These are phyloP conservation scores for Phyllostachys edulis DNA, from an alignment of 176 grass and related monocot genomes.

Conservation along the genomic window DNA sequence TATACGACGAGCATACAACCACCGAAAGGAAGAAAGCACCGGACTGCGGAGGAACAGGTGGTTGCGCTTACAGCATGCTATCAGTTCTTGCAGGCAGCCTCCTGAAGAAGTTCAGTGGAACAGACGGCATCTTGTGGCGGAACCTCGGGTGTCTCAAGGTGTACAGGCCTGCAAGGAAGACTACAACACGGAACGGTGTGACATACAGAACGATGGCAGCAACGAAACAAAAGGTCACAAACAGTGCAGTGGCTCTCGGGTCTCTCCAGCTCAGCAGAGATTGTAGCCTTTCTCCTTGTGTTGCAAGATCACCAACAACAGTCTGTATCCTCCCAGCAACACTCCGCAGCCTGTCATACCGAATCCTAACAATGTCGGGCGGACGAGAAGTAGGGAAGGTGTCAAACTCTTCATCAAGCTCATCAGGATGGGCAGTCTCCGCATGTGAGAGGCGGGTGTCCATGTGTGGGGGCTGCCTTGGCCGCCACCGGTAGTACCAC, in stretches of 20 bases:
- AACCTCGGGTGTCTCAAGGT: slow-evolving; percentile 66
- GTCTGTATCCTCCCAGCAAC: slow-evolving; percentile 64
- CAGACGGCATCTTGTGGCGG: slow-evolving; percentile 60
- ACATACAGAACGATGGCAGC: slow-evolving; percentile 59
- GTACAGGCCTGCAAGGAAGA: slow-evolving; percentile 55
- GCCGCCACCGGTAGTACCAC: slow-evolving; percentile 65
- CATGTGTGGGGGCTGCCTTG: slow-evolving; percentile 66
- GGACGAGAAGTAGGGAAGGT: slow-evolving; percentile 55
- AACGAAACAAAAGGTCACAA: slow-evolving; percentile 59
- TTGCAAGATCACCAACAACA: slow-evolving; percentile 62
- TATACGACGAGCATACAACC: neutral
- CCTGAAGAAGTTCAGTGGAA: slow-evolving; percentile 71
- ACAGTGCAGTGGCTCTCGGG: slow-evolving; percentile 50
- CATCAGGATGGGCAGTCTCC: slow-evolving; percentile 50
- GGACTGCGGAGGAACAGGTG: neutral
- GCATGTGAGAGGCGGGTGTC: slow-evolving; percentile 65
- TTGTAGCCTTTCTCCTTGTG: slow-evolving; percentile 67
- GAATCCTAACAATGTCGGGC: slow-evolving; percentile 50
- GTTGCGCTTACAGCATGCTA: slow-evolving; percentile 44
- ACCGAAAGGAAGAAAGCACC: neutral
- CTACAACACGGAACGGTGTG: slow-evolving; percentile 56
- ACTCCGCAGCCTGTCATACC: slow-evolving; percentile 57
- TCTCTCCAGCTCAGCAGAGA: slow-evolving; percentile 70
- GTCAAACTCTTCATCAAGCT: slow-evolving; percentile 72
- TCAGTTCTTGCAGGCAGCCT: slow-evolving; percentile 65